These are phyloP conservation scores for Trichoderma simmonsii DNA, from an alignment of 2,329 filamentous ascomycete genomes.

Conservation along the genomic window DNA sequence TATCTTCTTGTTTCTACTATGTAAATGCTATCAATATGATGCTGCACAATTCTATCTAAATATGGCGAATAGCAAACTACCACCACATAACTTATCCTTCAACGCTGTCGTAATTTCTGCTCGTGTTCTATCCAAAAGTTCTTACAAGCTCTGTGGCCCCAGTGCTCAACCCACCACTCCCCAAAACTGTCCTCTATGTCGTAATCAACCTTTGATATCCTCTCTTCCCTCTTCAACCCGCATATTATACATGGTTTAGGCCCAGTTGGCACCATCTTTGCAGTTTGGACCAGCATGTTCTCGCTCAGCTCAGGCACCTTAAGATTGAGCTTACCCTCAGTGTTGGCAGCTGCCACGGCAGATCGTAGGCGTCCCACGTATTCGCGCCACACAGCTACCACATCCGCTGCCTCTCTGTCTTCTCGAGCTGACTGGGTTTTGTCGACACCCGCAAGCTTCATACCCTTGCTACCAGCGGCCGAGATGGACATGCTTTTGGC, in stretches of 20 bases:
- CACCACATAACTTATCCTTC: not conserved
- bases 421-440: constrained; percentile 79
- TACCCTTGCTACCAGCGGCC: constrained; percentile 70
- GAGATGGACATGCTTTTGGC: constrained; percentile 88
- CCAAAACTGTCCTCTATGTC: constrained; percentile 87
- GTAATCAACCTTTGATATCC: constrained; percentile 70
- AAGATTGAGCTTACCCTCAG: constrained; percentile 50
- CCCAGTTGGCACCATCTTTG: constrained; percentile 71
- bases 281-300: constrained; percentile 63
- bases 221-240: constrained; percentile 82
- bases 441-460: constrained; percentile 88
- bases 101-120: constrained; percentile 65
- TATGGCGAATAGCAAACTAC: not conserved
- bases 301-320: constrained; percentile 69
- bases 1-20: not conserved
- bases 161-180: constrained; percentile 94
- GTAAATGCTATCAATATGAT: not conserved
- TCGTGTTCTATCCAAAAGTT: constrained; percentile 85
- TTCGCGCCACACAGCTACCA: constrained; percentile 70
- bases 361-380: constrained; percentile 72
- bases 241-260: constrained; percentile 78
- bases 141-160: constrained; percentile 75
- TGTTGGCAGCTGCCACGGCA: constrained; percentile 65
- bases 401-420: constrained; percentile 78
- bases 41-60: not conserved